Conservation (phyloP, 768 basidiomycete genomes). For the Serendipita sp. region DNA sequence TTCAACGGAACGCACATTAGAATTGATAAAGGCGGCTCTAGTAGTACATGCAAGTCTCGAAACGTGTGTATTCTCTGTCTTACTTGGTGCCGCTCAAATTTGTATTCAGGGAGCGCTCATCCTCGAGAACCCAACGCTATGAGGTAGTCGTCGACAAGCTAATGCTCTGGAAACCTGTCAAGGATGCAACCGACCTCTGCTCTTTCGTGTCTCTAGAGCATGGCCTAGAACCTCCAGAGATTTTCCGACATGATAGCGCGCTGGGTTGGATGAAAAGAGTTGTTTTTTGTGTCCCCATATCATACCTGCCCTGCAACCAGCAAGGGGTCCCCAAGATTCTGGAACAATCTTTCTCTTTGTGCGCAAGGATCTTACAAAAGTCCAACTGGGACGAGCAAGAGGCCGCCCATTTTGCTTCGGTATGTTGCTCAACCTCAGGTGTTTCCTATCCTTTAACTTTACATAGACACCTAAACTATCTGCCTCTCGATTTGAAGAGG, state of each 20-base stretch:
- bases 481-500: slow-evolving; percentile 1
- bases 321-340: neutral
- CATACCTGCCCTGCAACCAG: neutral
- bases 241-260: neutral
- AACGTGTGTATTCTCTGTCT: neutral
- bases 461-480: neutral
- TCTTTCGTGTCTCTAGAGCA: neutral
- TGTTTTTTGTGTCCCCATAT: neutral
- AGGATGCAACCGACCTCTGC: neutral
- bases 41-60: neutral
- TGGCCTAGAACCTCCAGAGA: neutral
- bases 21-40: neutral
- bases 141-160: neutral
- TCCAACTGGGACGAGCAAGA: slow-evolving; percentile 4
- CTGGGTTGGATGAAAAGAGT: slow-evolving; percentile 1
- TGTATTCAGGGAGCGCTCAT: neutral
- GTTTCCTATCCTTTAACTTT: neutral
- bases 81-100: neutral
- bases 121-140: neutral
- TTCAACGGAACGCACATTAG: neutral
- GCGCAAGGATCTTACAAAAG: neutral
- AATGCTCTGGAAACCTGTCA: neutral
- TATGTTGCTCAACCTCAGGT: neutral
- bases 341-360: neutral
- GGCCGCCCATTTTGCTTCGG: slow-evolving; percentile 1